Evolutionary conservation across 768 basidiomycete genomes (phyloP).

Genomic region (Infundibulicybe gibba): DNA sequence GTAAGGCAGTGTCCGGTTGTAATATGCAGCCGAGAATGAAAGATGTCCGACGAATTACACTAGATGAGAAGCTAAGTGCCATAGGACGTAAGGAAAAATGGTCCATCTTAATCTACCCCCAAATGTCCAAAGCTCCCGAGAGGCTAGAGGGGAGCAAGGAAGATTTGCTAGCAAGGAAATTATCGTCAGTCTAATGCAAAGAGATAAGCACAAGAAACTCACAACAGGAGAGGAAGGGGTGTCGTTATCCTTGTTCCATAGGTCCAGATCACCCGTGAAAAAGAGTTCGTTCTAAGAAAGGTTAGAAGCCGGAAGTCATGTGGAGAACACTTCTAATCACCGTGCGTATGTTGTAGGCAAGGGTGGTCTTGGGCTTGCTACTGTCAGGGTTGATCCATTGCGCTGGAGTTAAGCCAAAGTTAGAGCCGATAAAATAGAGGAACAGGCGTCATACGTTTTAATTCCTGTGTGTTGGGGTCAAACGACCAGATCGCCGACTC

Average conservation of each 20-base stretch:
- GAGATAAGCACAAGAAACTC: conserved; percentile 13
- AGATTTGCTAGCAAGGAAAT: conserved; percentile 5
- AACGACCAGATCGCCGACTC: conserved; percentile 49
- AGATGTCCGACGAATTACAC: too few relatives aligned
- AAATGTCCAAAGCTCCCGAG: too few relatives aligned
- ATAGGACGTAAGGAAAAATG: too few relatives aligned
- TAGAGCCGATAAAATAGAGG: not conserved
- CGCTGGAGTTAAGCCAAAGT: conserved; percentile 21
- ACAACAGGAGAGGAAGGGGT: conserved; percentile 29
- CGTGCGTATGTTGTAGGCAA: conserved; percentile 34
- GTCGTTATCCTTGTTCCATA: conserved; percentile 31
- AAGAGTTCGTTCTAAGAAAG: conserved; percentile 30
- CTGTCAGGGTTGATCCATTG: conserved; percentile 44
- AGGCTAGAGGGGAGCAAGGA: conserved; percentile 1
- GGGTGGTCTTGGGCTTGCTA: conserved; percentile 27
- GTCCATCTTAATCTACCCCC: too few relatives aligned
- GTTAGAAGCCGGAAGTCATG: not conserved
- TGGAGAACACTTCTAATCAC: conserved; percentile 11
- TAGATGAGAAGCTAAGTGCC: too few relatives aligned
- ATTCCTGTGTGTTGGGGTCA: conserved; percentile 29
- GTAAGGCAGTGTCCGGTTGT: too few relatives aligned
- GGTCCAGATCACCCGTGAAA: conserved; percentile 38
- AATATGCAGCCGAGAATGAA: too few relatives aligned
- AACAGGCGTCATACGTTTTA: conserved; percentile 29
- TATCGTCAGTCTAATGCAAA: not conserved